Conservation (phyloP, 208 protist species). For the Porcisia hertigi region DNA sequence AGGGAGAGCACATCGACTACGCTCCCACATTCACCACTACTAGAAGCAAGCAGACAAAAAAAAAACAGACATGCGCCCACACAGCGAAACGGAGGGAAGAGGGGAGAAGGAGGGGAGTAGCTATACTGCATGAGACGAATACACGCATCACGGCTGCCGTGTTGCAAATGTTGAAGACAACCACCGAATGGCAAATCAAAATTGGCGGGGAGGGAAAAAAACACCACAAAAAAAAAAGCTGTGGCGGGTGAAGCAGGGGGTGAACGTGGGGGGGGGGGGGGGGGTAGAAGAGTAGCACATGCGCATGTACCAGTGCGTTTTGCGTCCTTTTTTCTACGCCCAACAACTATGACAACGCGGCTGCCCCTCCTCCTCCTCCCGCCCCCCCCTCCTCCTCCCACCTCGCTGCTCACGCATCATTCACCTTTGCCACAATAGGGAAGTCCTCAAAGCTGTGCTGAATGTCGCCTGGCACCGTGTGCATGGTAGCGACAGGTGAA, state of each 20-base stretch:
- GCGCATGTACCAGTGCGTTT: not conserved
- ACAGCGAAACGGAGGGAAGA: not conserved
- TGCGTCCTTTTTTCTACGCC: too few species aligned
- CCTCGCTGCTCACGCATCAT: not conserved
- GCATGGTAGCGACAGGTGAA: conserved; percentile 17
- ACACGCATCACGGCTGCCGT: not conserved
- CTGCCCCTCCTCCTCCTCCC: not conserved
- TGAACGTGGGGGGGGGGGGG: too few species aligned
- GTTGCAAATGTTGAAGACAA: not conserved
- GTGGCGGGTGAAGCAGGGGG: not conserved
- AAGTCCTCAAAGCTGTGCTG: conserved; percentile 19
- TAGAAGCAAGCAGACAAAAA: not conserved
- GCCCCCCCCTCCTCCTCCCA: too few species aligned
- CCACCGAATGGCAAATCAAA: not conserved
- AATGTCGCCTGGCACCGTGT: conserved; percentile 1
- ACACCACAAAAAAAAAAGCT: not conserved
- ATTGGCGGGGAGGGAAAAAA: not conserved
- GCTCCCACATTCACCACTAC: not conserved
- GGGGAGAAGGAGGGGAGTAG: not conserved
- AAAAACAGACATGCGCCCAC: not conserved
- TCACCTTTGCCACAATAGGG: not conserved
- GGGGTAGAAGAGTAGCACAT: not conserved
- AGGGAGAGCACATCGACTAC: not conserved
- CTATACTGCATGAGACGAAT: not conserved
- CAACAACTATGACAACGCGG: not conserved